Percentiles rank a stretch among this genome's conserved stretches.
Evolutionary conservation across 768 basidiomycete species (phyloP).

Genomic region (Botryobasidium botryosum): DNA sequence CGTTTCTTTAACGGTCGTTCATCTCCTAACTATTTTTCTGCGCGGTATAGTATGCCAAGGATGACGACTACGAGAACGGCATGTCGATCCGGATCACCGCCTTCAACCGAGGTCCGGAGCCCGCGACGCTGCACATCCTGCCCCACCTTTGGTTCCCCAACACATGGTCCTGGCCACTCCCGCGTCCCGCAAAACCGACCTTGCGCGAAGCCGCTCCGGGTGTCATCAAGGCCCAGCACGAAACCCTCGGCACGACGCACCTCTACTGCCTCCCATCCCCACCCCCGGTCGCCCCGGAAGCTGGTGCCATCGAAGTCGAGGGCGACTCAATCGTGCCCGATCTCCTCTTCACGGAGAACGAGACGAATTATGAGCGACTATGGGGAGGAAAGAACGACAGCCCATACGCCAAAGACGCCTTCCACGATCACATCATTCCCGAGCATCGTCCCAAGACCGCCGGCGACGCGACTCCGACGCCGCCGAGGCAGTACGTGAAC

Average conservation of each 20-base stretch:
- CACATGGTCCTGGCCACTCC: slow-evolving; percentile 80
- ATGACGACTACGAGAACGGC: slow-evolving; percentile 75
- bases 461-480: not conserved
- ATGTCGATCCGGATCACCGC: slow-evolving; percentile 84
- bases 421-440: slow-evolving; percentile 91
- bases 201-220: slow-evolving; percentile 33
- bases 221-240: slow-evolving; percentile 54
- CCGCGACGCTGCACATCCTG: slow-evolving; percentile 81
- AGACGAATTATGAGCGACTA: slow-evolving; percentile 82
- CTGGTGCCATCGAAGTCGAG: slow-evolving; percentile 36
- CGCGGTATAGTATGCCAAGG: slow-evolving; percentile 76
- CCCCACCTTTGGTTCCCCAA: slow-evolving; percentile 97
- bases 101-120: slow-evolving; percentile 91
- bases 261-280: slow-evolving; percentile 85
- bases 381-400: slow-evolving; percentile 77
- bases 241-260: slow-evolving; percentile 53
- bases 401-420: slow-evolving; percentile 83
- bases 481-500: slow-evolving; percentile 44
- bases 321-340: slow-evolving; percentile 63
- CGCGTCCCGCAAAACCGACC: slow-evolving; percentile 34
- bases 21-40: not conserved
- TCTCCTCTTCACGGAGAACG: slow-evolving; percentile 88
- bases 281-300: slow-evolving; percentile 56
- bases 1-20: not conserved
- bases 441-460: slow-evolving; percentile 46